A percentile compares a stretch with the other conserved stretches of the same genome.
Evolutionary conservation across 192 early-diverging fungal genomes (phyloP).

Genomic region (Backusella tuberculispora): DNA sequence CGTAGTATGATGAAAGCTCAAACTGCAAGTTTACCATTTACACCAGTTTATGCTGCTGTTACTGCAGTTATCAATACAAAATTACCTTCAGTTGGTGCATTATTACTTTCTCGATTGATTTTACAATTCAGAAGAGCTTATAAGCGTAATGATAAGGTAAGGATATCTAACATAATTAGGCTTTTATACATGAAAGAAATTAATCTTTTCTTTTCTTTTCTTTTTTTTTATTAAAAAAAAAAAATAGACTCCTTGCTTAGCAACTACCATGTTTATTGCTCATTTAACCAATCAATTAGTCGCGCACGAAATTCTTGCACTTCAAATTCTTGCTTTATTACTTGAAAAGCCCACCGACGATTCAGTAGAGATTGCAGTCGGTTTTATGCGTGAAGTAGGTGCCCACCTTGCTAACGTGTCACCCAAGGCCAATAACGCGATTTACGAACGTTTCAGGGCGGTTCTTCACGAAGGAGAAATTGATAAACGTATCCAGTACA

Average conservation of each 20-base stretch:
- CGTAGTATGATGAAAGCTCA: conserved; percentile 90
- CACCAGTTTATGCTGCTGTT: conserved; percentile 88
- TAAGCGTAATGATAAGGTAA: conserved; percentile 86
- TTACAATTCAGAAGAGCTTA: conserved; percentile 91
- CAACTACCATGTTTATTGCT: conserved; percentile 84
- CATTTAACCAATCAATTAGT: conserved; percentile 93
- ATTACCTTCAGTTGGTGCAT: conserved; percentile 87
- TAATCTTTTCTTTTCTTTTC: neutral
- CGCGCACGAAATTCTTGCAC: conserved; percentile 84
- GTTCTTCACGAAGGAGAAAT: conserved; percentile 94
- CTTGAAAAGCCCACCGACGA: conserved; percentile 89
- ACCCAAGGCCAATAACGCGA: conserved; percentile 74
- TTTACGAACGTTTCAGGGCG: conserved; percentile 91
- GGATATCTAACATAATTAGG: neutral
- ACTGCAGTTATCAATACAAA: conserved; percentile 93
- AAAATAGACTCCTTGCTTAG: conserved; percentile 69
- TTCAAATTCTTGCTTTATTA: conserved; percentile 83
- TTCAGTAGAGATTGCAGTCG: conserved; percentile 95
- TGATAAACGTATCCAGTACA: conserved; percentile 95
- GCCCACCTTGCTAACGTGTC: conserved; percentile 80
- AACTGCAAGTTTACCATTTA: conserved; percentile 84
- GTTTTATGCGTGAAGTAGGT: conserved; percentile 90
- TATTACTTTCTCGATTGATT: conserved; percentile 83
- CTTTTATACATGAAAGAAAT: neutral
- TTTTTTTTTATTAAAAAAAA: neutral